These are phyloP conservation scores for Parafenestella ontariensis DNA, from an alignment of 2,329 filamentous ascomycete species.

Conservation along the genomic window DNA sequence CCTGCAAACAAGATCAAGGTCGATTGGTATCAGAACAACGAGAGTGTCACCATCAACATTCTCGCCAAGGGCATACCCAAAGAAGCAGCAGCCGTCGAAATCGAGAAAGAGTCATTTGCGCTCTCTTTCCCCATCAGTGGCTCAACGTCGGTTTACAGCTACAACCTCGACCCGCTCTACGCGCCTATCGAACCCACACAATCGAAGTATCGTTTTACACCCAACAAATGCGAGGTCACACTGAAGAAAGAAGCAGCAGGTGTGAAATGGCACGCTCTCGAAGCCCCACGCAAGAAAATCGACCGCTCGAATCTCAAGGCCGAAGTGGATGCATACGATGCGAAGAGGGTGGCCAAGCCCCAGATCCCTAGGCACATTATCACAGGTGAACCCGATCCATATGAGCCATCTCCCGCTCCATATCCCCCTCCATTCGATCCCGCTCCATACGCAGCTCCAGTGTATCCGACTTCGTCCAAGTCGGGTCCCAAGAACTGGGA, in stretches of 20 bases:
- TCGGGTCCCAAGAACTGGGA: conserved; percentile 93
- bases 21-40: conserved; percentile 72
- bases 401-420: too few relatives aligned
- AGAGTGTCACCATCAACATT: conserved; percentile 69
- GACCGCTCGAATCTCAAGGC: conserved; percentile 28
- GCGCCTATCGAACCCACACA: conserved; percentile 66
- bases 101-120: conserved; percentile 58
- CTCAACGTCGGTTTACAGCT: conserved; percentile 64
- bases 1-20: conserved; percentile 67
- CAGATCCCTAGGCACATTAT: conserved; percentile 27
- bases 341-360: conserved; percentile 14
- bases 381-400: conserved; percentile 20
- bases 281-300: too few relatives aligned
- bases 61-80: conserved; percentile 69
- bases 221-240: conserved; percentile 80
- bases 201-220: conserved; percentile 70
- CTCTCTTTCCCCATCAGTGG: conserved; percentile 65
- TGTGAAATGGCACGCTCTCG: conserved; percentile 71
- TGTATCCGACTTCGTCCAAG: conserved; percentile 87
- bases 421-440: too few relatives aligned
- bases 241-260: conserved; percentile 72
- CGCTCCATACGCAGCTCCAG: conserved; percentile 56
- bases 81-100: conserved; percentile 61
- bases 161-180: conserved; percentile 71
- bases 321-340: conserved; percentile 7